phyloP scores from a whole-genome alignment of 805 yeast genomes.

The Lipomyces sp. region DNA sequence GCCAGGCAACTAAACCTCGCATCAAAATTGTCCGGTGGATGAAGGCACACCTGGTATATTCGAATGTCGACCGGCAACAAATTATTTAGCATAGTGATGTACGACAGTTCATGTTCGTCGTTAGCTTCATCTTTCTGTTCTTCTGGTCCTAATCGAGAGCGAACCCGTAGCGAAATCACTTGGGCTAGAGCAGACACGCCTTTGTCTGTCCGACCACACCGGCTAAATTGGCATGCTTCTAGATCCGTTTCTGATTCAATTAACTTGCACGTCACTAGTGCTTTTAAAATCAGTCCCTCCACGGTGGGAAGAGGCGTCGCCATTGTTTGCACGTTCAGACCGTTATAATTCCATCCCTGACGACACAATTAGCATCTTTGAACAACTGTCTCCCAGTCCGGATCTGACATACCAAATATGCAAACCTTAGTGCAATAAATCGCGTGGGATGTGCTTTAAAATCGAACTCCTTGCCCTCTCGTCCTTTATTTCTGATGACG shows the following conservation, averaged over 20 bases:
- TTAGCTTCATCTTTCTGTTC: slow-evolving; percentile 61
- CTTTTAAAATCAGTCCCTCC: slow-evolving; percentile 75
- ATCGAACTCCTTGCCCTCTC: slow-evolving; percentile 23
- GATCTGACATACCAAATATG: slow-evolving; percentile 56
- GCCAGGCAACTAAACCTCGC: slow-evolving; percentile 90
- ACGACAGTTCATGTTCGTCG: slow-evolving; percentile 76
- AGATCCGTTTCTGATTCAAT: slow-evolving; percentile 59
- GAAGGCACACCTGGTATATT: slow-evolving; percentile 76
- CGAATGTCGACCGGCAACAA: slow-evolving; percentile 80
- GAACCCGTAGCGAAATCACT: slow-evolving; percentile 76
- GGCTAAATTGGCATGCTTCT: slow-evolving; percentile 69
- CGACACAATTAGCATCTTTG: not conserved
- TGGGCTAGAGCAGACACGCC: slow-evolving; percentile 99
- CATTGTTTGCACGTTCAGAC: slow-evolving; percentile 77
- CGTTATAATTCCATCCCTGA: slow-evolving; percentile 90
- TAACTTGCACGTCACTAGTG: slow-evolving; percentile 67
- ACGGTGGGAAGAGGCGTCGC: slow-evolving; percentile 84
- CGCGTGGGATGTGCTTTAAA: slow-evolving; percentile 50
- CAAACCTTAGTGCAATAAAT: slow-evolving; percentile 77
- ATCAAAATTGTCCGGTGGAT: slow-evolving; percentile 84
- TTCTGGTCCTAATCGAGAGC: slow-evolving; percentile 66
- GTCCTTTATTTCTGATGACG: slow-evolving; percentile 21
- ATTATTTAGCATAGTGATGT: slow-evolving; percentile 74
- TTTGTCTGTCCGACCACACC: slow-evolving; percentile 94
- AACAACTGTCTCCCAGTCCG: not conserved